Percentiles rank a stretch among this genome's conserved stretches.
These are phyloP conservation scores for Colletotrichum lentis DNA, from an alignment of 2,329 filamentous ascomycete species.

Conservation along the genomic window DNA sequence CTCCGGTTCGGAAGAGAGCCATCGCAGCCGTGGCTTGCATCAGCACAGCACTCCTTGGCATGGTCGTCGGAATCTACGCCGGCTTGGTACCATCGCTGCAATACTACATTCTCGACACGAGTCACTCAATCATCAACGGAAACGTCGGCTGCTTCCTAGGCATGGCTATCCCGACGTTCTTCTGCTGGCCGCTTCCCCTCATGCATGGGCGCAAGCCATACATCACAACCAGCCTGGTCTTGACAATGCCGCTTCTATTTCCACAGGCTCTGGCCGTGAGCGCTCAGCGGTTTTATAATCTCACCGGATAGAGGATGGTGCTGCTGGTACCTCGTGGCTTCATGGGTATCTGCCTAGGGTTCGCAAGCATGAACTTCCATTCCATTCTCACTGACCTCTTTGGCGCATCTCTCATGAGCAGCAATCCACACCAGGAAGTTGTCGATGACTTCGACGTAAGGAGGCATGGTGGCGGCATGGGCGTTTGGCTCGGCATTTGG, in stretches of 20 bases:
- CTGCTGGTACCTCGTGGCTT: constrained; percentile 70
- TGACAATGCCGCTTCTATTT: constrained; percentile 77
- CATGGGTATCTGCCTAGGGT: constrained; percentile 75
- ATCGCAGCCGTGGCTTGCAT: constrained; percentile 74
- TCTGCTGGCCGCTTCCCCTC: constrained; percentile 77
- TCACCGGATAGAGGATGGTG: constrained; percentile 64
- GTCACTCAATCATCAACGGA: constrained; percentile 73
- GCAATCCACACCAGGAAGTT: constrained; percentile 75
- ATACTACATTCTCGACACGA: constrained; percentile 75
- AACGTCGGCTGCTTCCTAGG: constrained; percentile 78
- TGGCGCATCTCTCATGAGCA: constrained; percentile 77
- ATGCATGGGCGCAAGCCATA: constrained; percentile 82
- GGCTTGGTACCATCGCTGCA: constrained; percentile 82
- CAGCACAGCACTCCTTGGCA: constrained; percentile 75
- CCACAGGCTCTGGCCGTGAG: constrained; percentile 76
- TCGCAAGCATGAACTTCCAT: constrained; percentile 80
- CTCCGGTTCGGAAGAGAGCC: constrained; percentile 70
- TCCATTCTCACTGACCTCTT: constrained; percentile 77
- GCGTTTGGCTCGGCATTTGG: constrained; percentile 81
- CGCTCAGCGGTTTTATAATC: constrained; percentile 62
- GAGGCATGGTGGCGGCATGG: constrained; percentile 79
- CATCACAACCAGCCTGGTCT: constrained; percentile 71
- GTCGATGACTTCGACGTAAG: constrained; percentile 73
- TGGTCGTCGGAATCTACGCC: constrained; percentile 78
- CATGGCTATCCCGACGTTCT: constrained; percentile 72